Conservation (phyloP, 23 red algal species). For the Gracilariopsis chorda region DNA sequence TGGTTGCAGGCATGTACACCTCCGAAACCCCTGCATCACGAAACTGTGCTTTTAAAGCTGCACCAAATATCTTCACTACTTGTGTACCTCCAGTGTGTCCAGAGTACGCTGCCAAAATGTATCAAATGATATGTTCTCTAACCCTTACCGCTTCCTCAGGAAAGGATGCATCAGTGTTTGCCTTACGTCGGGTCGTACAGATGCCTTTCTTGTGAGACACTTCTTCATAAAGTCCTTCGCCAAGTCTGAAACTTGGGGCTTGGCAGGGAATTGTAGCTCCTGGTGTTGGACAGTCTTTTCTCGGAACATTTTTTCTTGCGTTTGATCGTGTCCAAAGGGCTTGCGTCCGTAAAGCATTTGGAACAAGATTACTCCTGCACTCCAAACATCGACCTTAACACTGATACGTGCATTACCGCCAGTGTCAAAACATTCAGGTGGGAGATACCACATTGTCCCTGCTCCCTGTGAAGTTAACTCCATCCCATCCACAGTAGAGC, state of each 20-base stretch:
- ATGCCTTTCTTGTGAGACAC: slow-evolving; percentile 74
- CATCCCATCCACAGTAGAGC: slow-evolving; percentile 69
- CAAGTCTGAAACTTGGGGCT: slow-evolving; percentile 67
- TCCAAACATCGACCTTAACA: slow-evolving; percentile 96
- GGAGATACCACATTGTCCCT: slow-evolving; percentile 98
- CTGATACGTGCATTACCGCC: slow-evolving; percentile 67
- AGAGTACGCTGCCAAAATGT: no score
- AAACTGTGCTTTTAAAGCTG: no score
- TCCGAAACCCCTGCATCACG: no score
- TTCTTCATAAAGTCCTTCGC: slow-evolving; percentile 84
- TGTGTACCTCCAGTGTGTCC: no score
- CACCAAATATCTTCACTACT: no score
- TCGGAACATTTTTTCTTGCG: slow-evolving; percentile 88
- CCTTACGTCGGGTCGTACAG: slow-evolving; percentile 64
- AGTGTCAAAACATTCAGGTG: slow-evolving; percentile 88
- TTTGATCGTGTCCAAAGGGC: slow-evolving; percentile 90
- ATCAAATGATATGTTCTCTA: no score
- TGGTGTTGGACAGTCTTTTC: slow-evolving; percentile 75
- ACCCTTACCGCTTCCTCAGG: slow-evolving; percentile 51
- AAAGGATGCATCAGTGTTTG: slow-evolving; percentile 67
- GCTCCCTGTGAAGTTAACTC: slow-evolving; percentile 91
- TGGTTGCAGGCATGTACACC: no score
- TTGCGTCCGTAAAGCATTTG: slow-evolving; percentile 95
- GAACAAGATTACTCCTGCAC: slow-evolving; percentile 89
- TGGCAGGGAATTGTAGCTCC: slow-evolving; percentile 77